Evolutionary conservation across 192 early-diverging fungal species (phyloP).

Genomic region (Coemansia sp.): DNA sequence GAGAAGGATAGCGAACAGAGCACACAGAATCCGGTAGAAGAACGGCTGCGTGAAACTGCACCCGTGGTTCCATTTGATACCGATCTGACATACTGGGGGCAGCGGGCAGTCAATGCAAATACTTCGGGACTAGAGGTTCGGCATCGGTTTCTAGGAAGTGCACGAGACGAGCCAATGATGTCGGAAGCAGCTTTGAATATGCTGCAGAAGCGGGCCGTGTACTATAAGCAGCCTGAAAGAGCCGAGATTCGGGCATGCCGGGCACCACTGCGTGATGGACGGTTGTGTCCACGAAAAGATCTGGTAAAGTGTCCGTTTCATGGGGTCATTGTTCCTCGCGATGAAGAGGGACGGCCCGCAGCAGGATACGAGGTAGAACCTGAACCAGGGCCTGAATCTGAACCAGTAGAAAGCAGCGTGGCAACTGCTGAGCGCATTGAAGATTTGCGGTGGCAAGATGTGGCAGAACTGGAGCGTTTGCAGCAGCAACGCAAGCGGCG

Average conservation of each 20-base stretch:
- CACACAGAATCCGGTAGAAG: conserved; percentile 30
- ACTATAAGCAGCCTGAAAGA: conserved; percentile 11
- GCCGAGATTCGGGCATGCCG: conserved; percentile 60
- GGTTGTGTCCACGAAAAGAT: conserved; percentile 63
- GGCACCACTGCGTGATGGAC: conserved; percentile 60
- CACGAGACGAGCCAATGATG: conserved; percentile 59
- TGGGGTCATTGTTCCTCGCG: conserved; percentile 59
- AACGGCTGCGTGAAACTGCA: conserved; percentile 56
- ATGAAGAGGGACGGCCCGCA: conserved; percentile 45
- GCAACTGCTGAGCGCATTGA: conserved; percentile 28
- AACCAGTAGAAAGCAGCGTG: conserved; percentile 10
- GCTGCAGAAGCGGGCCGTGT: conserved; percentile 58
- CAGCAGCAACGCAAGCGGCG: background rate
- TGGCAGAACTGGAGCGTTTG: conserved; percentile 12
- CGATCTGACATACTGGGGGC: conserved; percentile 67
- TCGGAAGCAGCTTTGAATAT: conserved; percentile 53
- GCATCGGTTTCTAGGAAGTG: conserved; percentile 65
- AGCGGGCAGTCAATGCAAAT: conserved; percentile 59
- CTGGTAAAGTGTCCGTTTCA: conserved; percentile 68
- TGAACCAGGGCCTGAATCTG: background rate
- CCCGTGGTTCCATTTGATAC: conserved; percentile 66
- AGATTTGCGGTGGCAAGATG: conserved; percentile 26
- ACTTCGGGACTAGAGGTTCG: conserved; percentile 54
- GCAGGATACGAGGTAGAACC: background rate
- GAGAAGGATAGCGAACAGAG: background rate